These are phyloP conservation scores for Nemania bipapillata DNA, from an alignment of 2,329 filamentous ascomycete species.

Conservation along the genomic window DNA sequence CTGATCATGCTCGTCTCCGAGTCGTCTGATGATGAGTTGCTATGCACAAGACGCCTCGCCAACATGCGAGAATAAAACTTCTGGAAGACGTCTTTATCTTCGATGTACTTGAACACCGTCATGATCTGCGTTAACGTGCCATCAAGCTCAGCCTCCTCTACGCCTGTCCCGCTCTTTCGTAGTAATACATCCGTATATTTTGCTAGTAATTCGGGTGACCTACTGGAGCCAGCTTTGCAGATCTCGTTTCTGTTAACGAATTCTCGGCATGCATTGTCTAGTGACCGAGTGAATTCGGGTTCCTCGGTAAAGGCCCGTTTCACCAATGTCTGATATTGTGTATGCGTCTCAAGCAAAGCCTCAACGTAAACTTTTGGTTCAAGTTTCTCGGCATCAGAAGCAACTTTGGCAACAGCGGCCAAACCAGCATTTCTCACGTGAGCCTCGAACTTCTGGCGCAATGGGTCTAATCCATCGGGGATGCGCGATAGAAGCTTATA, in stretches of 20 bases:
- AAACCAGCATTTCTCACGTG: constrained; percentile 92
- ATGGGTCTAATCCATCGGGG: constrained; percentile 87
- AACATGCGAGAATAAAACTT: constrained; percentile 99
- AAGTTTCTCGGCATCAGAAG: constrained; percentile 85
- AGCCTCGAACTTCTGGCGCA: constrained; percentile 86
- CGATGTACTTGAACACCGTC: constrained; percentile 99
- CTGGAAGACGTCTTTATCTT: constrained; percentile 99
- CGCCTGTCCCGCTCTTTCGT: constrained; percentile 91
- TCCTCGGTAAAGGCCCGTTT: constrained; percentile 94
- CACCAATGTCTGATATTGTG: constrained; percentile 89
- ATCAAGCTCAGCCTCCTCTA: constrained; percentile 93
- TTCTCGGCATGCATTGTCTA: constrained; percentile 96
- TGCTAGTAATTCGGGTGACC: constrained; percentile 91
- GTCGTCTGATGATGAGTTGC: constrained; percentile 94
- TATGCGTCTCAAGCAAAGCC: constrained; percentile 91
- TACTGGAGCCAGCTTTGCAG: constrained; percentile 91
- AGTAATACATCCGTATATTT: constrained; percentile 94
- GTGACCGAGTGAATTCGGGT: constrained; percentile 92
- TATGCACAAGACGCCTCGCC: constrained; percentile 92
- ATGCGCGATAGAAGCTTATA: constrained; percentile 91
- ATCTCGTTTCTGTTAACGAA: constrained; percentile 98
- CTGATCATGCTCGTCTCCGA: constrained; percentile 99
- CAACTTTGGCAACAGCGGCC: constrained; percentile 88
- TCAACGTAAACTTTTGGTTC: constrained; percentile 98
- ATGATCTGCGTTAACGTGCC: constrained; percentile 90